A percentile compares a stretch with the other conserved stretches of the same genome.
Conservation (phyloP, 2,329 filamentous ascomycete species). For the Ophiostoma perfectum region DNA sequence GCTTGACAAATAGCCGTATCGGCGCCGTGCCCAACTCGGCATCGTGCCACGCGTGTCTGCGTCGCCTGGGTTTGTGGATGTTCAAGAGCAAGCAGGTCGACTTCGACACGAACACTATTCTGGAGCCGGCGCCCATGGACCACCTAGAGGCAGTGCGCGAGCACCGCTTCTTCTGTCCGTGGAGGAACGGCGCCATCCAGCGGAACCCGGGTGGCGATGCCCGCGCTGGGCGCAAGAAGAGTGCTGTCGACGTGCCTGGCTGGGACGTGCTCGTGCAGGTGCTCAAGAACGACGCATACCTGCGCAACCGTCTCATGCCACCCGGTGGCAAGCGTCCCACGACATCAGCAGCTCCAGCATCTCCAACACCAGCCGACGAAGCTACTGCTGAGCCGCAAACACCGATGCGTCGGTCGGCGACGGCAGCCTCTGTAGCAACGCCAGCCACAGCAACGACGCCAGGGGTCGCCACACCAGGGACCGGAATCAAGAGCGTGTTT, state of each 20-base stretch:
- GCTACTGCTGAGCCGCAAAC: neutral
- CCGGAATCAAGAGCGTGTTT: conserved; percentile 15
- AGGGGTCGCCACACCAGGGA: conserved; percentile 24
- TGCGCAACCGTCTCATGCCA: conserved; percentile 37
- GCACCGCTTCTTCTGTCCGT: conserved; percentile 80
- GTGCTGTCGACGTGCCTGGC: conserved; percentile 39
- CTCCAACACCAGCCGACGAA: neutral
- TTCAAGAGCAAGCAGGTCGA: conserved; percentile 71
- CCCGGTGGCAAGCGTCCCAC: neutral
- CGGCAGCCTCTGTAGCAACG: neutral
- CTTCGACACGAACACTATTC: conserved; percentile 43
- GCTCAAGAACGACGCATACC: conserved; percentile 53
- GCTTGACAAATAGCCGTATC: conserved; percentile 50
- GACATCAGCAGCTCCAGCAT: neutral
- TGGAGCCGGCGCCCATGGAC: conserved; percentile 58
- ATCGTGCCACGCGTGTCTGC: conserved; percentile 78
- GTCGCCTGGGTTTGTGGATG: conserved; percentile 88
- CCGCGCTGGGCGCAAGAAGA: conserved; percentile 15
- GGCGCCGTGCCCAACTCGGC: conserved; percentile 65
- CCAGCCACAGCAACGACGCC: conserved; percentile 18
- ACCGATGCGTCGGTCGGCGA: conserved; percentile 4
- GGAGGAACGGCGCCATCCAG: conserved; percentile 62
- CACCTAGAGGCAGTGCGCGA: conserved; percentile 64
- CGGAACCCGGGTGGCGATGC: conserved; percentile 39
- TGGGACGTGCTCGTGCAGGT: conserved; percentile 53